Conservation (phyloP, 371 early-diverging fungal genomes). For the Mortierella sp. region DNA sequence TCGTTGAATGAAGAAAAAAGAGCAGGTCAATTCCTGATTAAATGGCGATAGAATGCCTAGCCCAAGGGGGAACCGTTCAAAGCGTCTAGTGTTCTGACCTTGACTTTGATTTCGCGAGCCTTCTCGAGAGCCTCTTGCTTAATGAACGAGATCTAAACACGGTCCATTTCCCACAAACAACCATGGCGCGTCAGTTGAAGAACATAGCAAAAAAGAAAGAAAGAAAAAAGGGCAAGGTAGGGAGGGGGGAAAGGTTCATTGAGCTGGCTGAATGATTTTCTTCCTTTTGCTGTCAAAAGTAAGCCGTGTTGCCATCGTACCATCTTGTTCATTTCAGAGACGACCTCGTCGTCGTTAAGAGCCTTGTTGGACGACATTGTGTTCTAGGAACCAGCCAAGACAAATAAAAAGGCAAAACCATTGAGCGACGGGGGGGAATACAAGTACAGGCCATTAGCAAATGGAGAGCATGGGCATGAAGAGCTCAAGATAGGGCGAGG, state of each 20-base stretch:
- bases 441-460: neutral
- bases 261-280: neutral
- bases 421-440: neutral
- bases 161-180: neutral
- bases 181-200: neutral
- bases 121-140: slow-evolving; percentile 98
- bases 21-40: neutral
- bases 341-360: slow-evolving; percentile 94
- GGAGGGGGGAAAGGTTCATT: neutral
- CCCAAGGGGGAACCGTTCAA: too few species aligned
- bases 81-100: slow-evolving; percentile 61
- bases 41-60: too few species aligned
- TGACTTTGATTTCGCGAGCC: slow-evolving; percentile 97
- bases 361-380: slow-evolving; percentile 64
- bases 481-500: neutral
- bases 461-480: neutral
- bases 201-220: neutral
- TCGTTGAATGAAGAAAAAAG: neutral
- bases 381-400: neutral
- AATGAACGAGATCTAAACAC: slow-evolving; percentile 89
- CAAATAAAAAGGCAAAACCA: too few species aligned
- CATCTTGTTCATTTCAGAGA: slow-evolving; percentile 90
- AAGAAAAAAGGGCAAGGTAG: neutral
- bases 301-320: slow-evolving; percentile 51
- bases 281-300: neutral